phyloP scores from a whole-genome alignment of 2,329 filamentous ascomycete genomes.

The Fusarium graminum region DNA sequence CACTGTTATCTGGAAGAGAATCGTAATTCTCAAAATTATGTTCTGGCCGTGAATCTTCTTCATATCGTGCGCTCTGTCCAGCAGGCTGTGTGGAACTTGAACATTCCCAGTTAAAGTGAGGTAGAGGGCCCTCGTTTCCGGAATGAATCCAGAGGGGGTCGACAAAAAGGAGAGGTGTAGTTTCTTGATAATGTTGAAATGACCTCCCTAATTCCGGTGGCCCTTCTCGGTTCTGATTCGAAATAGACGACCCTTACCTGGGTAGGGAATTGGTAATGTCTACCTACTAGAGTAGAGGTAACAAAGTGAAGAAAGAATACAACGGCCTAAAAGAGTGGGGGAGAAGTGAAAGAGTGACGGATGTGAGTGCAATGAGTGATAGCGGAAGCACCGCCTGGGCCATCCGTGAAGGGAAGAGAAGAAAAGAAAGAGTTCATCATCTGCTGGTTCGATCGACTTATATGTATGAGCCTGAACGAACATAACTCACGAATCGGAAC shows the following conservation, averaged over 20 bases:
- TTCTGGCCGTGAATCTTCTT: conserved; percentile 10
- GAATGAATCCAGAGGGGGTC: conserved; percentile 4
- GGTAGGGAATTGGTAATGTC: not conserved
- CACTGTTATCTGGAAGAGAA: not conserved
- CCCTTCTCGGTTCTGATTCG: conserved; percentile 1
- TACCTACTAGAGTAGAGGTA: not conserved
- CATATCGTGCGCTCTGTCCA: conserved; percentile 14
- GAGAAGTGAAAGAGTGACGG: not conserved
- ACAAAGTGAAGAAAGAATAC: not conserved
- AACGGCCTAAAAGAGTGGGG: not conserved
- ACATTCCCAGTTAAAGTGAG: conserved; percentile 9
- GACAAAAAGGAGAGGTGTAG: not conserved
- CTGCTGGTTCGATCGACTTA: not conserved
- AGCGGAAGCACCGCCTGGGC: conserved; percentile 18
- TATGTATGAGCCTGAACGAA: not conserved
- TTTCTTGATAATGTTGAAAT: not conserved
- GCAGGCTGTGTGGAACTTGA: conserved; percentile 10
- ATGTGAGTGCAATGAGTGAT: conserved; percentile 12
- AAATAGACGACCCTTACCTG: conserved; percentile 2
- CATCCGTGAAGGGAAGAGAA: conserved; percentile 15
- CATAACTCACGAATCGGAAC: not conserved
- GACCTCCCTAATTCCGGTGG: conserved; percentile 4
- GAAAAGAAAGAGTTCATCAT: not conserved
- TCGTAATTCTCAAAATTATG: not conserved
- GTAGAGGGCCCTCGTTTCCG: conserved; percentile 5